Percentiles rank a stretch among this genome's conserved stretches.
phyloP scores from a whole-genome alignment of 441 rosid species.

The Corymbia citriodora region DNA sequence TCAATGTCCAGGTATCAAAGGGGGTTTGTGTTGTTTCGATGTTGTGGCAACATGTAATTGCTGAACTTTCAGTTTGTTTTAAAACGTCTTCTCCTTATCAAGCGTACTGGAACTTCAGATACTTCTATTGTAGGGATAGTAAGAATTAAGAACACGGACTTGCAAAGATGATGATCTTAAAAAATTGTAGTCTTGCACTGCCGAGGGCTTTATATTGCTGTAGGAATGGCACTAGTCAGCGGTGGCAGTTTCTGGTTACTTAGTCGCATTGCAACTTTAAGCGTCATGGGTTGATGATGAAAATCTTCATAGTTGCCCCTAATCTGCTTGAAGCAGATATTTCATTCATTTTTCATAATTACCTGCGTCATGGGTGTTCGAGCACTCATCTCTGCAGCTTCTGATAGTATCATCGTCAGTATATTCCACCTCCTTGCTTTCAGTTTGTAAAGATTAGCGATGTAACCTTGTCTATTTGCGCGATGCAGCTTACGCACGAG shows the following conservation, averaged over 20 bases:
- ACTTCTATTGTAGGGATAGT: background rate
- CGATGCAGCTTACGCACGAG: conserved; percentile 61
- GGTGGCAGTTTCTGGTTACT: background rate
- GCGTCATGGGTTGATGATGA: background rate
- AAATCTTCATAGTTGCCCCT: background rate
- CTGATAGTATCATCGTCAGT: background rate
- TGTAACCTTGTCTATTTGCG: background rate
- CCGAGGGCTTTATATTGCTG: background rate
- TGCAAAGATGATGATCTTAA: conserved; percentile 56
- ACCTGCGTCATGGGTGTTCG: background rate
- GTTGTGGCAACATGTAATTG: background rate
- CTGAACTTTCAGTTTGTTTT: background rate
- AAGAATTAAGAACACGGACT: conserved; percentile 14
- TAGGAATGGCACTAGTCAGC: background rate
- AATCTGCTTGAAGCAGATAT: background rate
- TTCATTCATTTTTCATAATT: background rate
- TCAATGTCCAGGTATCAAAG: background rate
- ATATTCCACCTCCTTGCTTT: background rate
- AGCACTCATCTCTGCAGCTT: background rate
- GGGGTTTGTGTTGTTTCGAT: background rate
- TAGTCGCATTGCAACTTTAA: background rate
- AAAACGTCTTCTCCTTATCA: background rate
- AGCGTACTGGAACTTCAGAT: background rate
- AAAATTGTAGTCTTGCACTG: background rate
- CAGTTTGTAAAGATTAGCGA: background rate